Percentiles rank a stretch among this genome's conserved stretches.
Conservation (phyloP, 2,329 filamentous ascomycete genomes). For the Capronia coronata region DNA sequence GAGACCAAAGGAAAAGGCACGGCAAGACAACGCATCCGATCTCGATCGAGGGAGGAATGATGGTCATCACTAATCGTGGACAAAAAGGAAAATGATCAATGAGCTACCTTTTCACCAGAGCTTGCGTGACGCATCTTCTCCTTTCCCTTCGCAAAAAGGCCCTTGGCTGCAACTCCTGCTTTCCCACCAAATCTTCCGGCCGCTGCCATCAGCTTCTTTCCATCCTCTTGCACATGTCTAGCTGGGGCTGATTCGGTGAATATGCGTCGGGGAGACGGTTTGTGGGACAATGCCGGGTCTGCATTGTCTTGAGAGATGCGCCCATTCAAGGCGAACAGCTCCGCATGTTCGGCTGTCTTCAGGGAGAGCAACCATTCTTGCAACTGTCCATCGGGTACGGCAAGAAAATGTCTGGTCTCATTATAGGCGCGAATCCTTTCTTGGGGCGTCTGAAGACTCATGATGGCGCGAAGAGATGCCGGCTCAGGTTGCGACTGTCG, state of each 20-base stretch:
- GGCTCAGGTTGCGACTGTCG: background rate
- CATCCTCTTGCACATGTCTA: constrained; percentile 67
- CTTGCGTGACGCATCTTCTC: constrained; percentile 66
- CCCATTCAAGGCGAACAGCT: constrained; percentile 37
- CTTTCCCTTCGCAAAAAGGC: constrained; percentile 82
- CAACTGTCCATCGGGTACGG: constrained; percentile 68
- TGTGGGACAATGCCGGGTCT: constrained; percentile 10
- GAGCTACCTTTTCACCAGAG: constrained; percentile 75
- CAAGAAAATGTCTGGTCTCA: constrained; percentile 64
- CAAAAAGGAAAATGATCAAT: constrained; percentile 47
- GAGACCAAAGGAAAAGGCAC: constrained; percentile 3
- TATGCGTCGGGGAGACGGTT: constrained; percentile 15
- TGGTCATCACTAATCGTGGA: constrained; percentile 10
- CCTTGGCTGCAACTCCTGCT: constrained; percentile 76
- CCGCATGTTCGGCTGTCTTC: constrained; percentile 49
- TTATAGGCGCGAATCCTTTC: constrained; percentile 71
- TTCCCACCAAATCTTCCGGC: constrained; percentile 66
- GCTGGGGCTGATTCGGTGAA: constrained; percentile 21
- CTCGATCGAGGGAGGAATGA: constrained; percentile 15
- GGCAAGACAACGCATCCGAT: constrained; percentile 8
- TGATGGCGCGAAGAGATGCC: constrained; percentile 66
- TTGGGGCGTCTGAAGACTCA: constrained; percentile 56
- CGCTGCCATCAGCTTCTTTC: constrained; percentile 81
- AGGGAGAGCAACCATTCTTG: constrained; percentile 47
- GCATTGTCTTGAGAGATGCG: constrained; percentile 15